phyloP scores from a whole-genome alignment of 2,329 filamentous ascomycete species.

The Nothopassalora personata region DNA sequence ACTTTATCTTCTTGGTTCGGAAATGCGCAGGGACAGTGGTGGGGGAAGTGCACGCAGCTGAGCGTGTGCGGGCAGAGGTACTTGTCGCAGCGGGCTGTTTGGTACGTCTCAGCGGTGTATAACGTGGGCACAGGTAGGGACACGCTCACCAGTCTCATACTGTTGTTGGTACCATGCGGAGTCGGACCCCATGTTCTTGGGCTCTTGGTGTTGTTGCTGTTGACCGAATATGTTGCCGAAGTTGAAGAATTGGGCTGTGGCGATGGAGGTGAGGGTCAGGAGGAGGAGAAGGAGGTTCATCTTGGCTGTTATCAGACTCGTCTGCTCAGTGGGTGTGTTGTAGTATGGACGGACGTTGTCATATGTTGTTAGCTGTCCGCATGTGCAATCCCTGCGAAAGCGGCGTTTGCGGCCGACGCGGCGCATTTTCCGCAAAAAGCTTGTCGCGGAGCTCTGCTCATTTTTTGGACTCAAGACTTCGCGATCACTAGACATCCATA shows the following conservation, averaged over 20 bases:
- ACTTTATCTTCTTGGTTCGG: slow-evolving; percentile 58
- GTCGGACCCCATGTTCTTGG: slow-evolving; percentile 80
- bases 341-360: background rate
- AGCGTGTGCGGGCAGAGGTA: slow-evolving; percentile 94
- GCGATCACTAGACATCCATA: background rate
- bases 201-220: slow-evolving; percentile 54
- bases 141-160: slow-evolving; percentile 57
- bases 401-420: background rate
- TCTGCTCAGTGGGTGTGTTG: background rate
- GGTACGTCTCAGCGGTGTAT: too few relatives aligned
- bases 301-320: slow-evolving; percentile 3
- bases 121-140: background rate
- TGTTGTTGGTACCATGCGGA: slow-evolving; percentile 69
- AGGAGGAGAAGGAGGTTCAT: slow-evolving; percentile 34
- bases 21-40: slow-evolving; percentile 93
- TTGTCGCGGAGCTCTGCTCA: background rate
- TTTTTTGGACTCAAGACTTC: background rate
- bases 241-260: slow-evolving; percentile 77
- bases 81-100: slow-evolving; percentile 73
- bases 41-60: slow-evolving; percentile 90
- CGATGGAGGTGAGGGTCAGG: slow-evolving; percentile 55
- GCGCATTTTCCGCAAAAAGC: background rate
- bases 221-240: slow-evolving; percentile 93
- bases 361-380: background rate
- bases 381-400: background rate